Base-by-base conservation (phyloP, 1,139 yeast species). In the Yamadazyma atlantica region DNA sequence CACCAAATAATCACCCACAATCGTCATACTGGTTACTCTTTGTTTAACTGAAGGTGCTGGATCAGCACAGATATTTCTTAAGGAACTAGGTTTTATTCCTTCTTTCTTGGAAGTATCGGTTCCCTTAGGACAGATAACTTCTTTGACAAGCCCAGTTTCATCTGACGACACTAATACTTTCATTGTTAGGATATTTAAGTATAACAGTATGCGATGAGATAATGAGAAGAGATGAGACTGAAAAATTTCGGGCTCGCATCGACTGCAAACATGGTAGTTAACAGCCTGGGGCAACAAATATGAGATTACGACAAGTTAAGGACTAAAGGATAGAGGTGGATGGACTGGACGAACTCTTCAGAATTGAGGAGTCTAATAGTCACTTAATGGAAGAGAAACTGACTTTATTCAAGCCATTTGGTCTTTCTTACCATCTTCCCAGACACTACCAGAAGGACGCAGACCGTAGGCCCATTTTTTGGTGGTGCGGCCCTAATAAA, bases 91-190 rank as follows among this genome's bases (percentile, higher is more conserved):
- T 45, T 78, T 82, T n/a, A 58, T 54, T 1, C 77, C 81, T 36
- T 71, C 75, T 51, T 78, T 76, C 37, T 69, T 68, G 4, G 90
- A 82, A 4, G 90, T 83, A 50, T 85, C 88, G 0, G 87, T 80
- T 0, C 88, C 88, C 40, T 69, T 64, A 26, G 62, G 54, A 48
- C 84, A 82, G 4, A 67, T 52, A 10, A 82, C 64, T 52, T 81
- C 85, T 54, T 78, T 79, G 32, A 78, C 54, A 5, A 71, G 61
- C 2, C 84, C 84, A 1, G 75, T 69, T 48, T 79, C 84, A 45
- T 78, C 81, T 3, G 81, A 69, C 14, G 82, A 63, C 2, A 65
- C 79, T 38, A 79, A 49, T 27, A 78, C 51, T 57, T 69, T 78
- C 85, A 79, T 79, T 28, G 17, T 14, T 15, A 26, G 13, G 16